These are phyloP conservation scores for Lasiodiplodia hormozganensis DNA, from an alignment of 2,329 filamentous ascomycete genomes.

Conservation along the genomic window DNA sequence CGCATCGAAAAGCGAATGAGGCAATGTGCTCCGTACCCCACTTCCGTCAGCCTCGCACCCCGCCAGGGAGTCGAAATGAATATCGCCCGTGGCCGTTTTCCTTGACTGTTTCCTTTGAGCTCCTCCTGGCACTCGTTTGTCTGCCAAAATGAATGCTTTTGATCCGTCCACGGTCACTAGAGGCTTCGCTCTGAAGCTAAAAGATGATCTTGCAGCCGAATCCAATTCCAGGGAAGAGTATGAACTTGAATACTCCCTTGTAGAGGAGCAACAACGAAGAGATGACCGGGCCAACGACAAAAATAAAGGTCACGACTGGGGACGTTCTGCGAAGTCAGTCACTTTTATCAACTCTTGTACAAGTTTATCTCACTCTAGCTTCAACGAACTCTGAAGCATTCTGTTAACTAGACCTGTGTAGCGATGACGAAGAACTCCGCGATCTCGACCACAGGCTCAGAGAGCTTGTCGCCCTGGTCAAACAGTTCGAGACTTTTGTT, in stretches of 20 bases:
- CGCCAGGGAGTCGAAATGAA: too few relatives aligned
- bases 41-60: background rate
- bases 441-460: background rate
- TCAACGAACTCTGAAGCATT: background rate
- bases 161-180: background rate
- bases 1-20: too few relatives aligned
- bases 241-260: background rate
- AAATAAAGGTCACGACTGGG: too few relatives aligned
- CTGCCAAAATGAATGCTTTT: background rate
- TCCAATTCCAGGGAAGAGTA: fast-evolving
- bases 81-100: too few relatives aligned
- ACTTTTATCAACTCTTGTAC: background rate
- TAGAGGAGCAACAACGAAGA: background rate
- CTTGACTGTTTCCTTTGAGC: too few relatives aligned
- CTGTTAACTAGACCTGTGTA: background rate
- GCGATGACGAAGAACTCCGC: background rate
- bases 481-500: background rate
- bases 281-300: background rate
- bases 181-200: background rate
- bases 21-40: background rate
- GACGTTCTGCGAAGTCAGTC: background rate
- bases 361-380: too few relatives aligned
- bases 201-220: background rate
- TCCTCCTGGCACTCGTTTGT: too few relatives aligned
- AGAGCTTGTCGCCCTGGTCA: background rate